These are phyloP conservation scores for Pseudogymnoascus sp. DNA, from an alignment of 2,329 filamentous ascomycete genomes.

Conservation along the genomic window DNA sequence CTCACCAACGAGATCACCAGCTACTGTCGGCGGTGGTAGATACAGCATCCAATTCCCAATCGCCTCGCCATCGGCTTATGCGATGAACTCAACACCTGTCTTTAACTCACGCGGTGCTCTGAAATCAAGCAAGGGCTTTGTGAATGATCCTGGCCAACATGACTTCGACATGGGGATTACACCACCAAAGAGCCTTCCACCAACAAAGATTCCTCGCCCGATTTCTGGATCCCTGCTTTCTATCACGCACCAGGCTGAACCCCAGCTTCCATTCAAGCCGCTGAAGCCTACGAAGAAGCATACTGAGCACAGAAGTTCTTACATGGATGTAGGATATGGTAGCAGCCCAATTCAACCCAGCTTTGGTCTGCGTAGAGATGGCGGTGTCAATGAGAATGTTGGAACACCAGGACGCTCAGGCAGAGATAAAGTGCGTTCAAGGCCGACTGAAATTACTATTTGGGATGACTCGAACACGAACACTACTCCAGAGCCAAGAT, in stretches of 20 bases:
- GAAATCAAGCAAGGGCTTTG: background rate
- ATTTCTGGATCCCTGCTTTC: background rate
- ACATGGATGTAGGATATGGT: background rate
- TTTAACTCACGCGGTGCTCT: background rate
- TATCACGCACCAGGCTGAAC: background rate
- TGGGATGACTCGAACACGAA: background rate
- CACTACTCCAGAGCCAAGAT: background rate
- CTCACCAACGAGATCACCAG: conserved; percentile 13
- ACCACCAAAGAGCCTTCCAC: background rate
- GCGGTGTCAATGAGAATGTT: background rate
- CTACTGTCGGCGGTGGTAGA: background rate
- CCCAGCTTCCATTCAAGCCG: background rate
- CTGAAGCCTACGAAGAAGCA: background rate
- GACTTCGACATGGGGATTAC: background rate
- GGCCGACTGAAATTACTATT: background rate
- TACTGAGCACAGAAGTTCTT: background rate
- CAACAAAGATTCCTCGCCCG: background rate
- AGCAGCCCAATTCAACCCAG: background rate
- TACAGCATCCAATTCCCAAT: background rate
- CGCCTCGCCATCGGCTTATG: background rate
- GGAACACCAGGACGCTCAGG: background rate
- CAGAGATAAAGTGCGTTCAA: background rate
- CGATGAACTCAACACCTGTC: background rate
- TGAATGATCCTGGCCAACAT: background rate
- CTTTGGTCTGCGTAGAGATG: background rate